phyloP scores from a whole-genome alignment of 2,329 filamentous ascomycete genomes.

The Calonectria honghensis region DNA sequence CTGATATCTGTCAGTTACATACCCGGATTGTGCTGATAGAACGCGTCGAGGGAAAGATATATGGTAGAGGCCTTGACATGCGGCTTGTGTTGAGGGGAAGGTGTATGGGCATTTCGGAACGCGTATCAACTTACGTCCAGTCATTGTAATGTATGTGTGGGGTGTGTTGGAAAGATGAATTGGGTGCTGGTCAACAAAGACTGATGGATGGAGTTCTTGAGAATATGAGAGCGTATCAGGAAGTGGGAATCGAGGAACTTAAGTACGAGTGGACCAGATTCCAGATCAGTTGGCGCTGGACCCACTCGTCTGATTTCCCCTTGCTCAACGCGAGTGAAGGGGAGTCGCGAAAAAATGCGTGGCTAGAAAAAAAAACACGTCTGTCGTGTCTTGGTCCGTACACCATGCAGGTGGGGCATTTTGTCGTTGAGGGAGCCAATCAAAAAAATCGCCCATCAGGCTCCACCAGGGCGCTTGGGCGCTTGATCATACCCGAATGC shows the following conservation, averaged over 20 bases:
- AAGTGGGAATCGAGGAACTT: conserved; percentile 59
- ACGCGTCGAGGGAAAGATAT: background rate
- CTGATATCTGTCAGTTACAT: conserved; percentile 73
- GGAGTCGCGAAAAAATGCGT: conserved; percentile 43
- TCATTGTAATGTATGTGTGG: conserved; percentile 68
- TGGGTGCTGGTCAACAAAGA: conserved; percentile 35
- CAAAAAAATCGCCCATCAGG: conserved; percentile 2
- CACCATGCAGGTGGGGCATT: background rate
- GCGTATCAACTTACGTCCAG: conserved; percentile 79
- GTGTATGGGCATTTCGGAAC: background rate
- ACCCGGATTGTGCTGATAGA: background rate
- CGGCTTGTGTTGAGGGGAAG: no score
- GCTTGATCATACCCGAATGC: background rate
- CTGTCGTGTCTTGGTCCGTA: background rate
- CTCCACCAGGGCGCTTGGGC: conserved; percentile 6
- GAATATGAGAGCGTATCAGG: conserved; percentile 24
- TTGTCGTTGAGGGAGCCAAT: background rate
- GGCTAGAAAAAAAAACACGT: conserved; percentile 38
- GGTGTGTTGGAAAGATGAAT: conserved; percentile 39
- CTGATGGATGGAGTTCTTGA: conserved; percentile 43
- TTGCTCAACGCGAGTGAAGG: conserved; percentile 51
- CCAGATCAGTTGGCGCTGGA: conserved; percentile 60
- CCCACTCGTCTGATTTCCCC: conserved; percentile 47
- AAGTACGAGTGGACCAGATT: conserved; percentile 63
- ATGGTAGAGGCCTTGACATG: background rate